phyloP scores from a whole-genome alignment of 331 rosid genomes.

The Cucumis variabilis region DNA sequence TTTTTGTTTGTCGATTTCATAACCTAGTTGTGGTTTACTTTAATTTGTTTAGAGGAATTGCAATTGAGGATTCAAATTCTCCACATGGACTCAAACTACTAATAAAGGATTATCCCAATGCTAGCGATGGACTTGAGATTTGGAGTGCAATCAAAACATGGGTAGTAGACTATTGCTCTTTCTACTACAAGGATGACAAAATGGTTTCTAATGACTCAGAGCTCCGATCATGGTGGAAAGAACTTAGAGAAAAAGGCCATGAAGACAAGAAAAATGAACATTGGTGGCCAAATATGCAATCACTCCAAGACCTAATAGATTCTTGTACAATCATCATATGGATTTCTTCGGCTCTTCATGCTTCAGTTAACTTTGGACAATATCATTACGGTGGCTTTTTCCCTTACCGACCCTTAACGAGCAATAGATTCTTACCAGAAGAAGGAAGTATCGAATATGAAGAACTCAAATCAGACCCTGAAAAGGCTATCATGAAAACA shows the following conservation, averaged over 20 bases:
- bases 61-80: conserved; percentile 38
- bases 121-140: conserved; percentile 51
- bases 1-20: not conserved
- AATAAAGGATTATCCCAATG: conserved; percentile 49
- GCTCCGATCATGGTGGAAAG: conserved; percentile 52
- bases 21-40: too few species aligned
- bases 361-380: conserved; percentile 47
- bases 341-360: conserved; percentile 51
- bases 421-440: conserved; percentile 41
- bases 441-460: conserved; percentile 35
- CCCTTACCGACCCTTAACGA: conserved; percentile 43
- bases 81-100: conserved; percentile 42
- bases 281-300: conserved; percentile 53
- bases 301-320: conserved; percentile 37
- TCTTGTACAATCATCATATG: conserved; percentile 45
- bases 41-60: conserved; percentile 29
- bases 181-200: conserved; percentile 41
- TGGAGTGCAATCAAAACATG: conserved; percentile 52
- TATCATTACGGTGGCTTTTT: conserved; percentile 49
- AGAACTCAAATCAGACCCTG: conserved; percentile 9
- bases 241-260: conserved; percentile 49
- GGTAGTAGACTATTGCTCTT: conserved; percentile 43
- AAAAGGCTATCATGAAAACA: too few species aligned
- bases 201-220: conserved; percentile 34
- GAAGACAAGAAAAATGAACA: conserved; percentile 46